Evolutionary conservation across 1,284 basidiomycete species (phyloP), one percentile per base, ranked within the genome.

Genomic region (Cryptococcus floricola): DNA sequence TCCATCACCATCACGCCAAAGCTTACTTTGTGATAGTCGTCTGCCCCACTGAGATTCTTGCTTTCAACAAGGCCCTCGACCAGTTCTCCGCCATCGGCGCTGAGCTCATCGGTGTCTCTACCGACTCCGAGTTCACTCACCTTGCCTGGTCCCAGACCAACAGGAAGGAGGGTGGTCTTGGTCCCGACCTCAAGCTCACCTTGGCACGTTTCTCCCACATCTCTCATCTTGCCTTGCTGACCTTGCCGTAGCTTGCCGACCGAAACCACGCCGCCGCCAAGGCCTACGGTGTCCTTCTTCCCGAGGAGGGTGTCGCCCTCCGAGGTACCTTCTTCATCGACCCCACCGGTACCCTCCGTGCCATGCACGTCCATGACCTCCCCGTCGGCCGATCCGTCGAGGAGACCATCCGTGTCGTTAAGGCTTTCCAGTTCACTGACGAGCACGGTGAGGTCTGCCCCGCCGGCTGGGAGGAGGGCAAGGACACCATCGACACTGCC

Each of bases 1-100:
- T 18, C 48, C 18, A 1, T 41, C 39, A 34, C 45, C 62, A n/a
- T 12, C 18, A 1, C 39, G 39, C 8, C 39, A 70, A 86, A 87
- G 42, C 45, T 75, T 89, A 87, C 48, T 14, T 25, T 41, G 10
- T 5, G 37, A 4, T 58, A 71, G 70, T 92, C 69, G 90, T 93
- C 67, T 92, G 91, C 80, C 91, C 91, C 38, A 92, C 91, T 61
- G 91, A 94, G 78, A 92, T 94, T 71, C 84, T 93, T 46, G 91
- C 91, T 1, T 94, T 92, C 83, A 91, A 93, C 76, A 87, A 89
- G 63, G 86, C 88, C 6, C 83, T 93, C 48, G 72, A 83, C 46
- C 80, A 83, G 64, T 91, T 94, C 81, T 80, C 83, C 54, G 82
- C 81, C 56, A 79, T 92, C 65, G 84, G 86, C 76, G 86, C 88